Base-by-base conservation (phyloP, 2,329 filamentous ascomycete species). In the Xylariales sp. region DNA sequence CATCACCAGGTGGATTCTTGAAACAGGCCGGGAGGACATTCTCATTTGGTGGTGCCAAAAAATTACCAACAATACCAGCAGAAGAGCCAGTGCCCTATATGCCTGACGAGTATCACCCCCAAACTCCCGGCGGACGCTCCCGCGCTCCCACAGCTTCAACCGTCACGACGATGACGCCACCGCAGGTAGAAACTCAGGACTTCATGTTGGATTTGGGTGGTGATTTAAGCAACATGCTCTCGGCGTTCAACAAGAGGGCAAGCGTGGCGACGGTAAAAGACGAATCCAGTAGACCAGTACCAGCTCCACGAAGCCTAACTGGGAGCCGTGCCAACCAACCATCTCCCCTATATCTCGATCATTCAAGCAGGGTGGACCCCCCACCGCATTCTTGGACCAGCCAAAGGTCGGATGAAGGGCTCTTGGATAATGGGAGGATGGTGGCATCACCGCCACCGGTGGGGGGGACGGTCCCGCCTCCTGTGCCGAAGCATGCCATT, bases 41-140 rank as follows among this genome's bases (percentile, higher is more conserved):
- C 50, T 80, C 77, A 3, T 80, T 81, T 54, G 76, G 76, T 18
- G 69, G 68, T 24, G 68, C 68, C 47, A 79, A 77, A 55, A 80
- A 78, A 53, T 39, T 64, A 14, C 56, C 65, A 4, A 50, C 62
- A 5, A 55, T 61, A 27, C 59, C 66, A 11, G 55, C 58, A 10
- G 59, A 62, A 19, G 61, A 70, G 21, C 56, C 62, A 11, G 49
- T 61, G 12, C 65, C 60, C 14, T 67, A 71, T 3, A 50, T 71
- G 18, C 59, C 63, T 22, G 54, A 24, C 6, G 53, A 55, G 31
- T 49, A 50, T 25, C 46, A 41, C 14, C 47, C 53, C n/a, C 59
- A 46, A 24, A 56, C 53, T 35, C 50, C 46, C 43, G 58, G 44
- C 57, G 71, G 49, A 54, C 73, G 22, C 19, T 54, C 58, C 14